Conservation (phyloP, 2,329 filamentous ascomycete genomes). For the Aspergillus sp. region DNA sequence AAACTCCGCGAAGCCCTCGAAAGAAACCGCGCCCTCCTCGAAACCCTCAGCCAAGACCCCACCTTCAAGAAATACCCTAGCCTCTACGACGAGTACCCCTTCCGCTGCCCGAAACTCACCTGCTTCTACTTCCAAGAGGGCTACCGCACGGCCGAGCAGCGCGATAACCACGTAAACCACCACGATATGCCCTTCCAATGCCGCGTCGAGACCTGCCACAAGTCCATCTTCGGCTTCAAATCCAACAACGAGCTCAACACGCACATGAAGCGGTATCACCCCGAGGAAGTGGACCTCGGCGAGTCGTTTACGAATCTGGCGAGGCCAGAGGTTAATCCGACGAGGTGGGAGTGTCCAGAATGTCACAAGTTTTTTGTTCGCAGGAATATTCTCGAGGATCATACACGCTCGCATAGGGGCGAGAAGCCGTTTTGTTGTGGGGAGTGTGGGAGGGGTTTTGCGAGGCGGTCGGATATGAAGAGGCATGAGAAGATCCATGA, state of each 20-base stretch:
- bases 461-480: slow-evolving; percentile 1
- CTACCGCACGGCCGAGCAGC: not conserved
- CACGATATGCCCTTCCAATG: slow-evolving; percentile 6
- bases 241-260: not conserved
- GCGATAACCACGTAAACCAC: slow-evolving; percentile 1
- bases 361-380: not conserved
- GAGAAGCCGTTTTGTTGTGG: slow-evolving; percentile 10
- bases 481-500: slow-evolving; percentile 12
- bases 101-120: not conserved
- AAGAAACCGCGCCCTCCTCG: not conserved
- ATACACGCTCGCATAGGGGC: slow-evolving; percentile 1
- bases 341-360: not conserved
- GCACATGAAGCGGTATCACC: slow-evolving; percentile 7
- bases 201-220: not conserved
- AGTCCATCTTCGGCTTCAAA: not conserved
- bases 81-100: not conserved
- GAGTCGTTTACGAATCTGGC: slow-evolving; percentile 4
- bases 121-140: slow-evolving; percentile 12
- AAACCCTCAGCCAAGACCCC: not conserved
- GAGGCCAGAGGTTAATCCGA: not conserved
- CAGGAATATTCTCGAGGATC: slow-evolving; percentile 9
- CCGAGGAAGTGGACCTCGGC: slow-evolving; percentile 4
- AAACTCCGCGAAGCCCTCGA: not conserved
- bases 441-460: slow-evolving; percentile 4
- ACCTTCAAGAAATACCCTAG: not conserved